Conservation (phyloP, 495 filamentous ascomycete species). For the Aspergillus wentii region DNA sequence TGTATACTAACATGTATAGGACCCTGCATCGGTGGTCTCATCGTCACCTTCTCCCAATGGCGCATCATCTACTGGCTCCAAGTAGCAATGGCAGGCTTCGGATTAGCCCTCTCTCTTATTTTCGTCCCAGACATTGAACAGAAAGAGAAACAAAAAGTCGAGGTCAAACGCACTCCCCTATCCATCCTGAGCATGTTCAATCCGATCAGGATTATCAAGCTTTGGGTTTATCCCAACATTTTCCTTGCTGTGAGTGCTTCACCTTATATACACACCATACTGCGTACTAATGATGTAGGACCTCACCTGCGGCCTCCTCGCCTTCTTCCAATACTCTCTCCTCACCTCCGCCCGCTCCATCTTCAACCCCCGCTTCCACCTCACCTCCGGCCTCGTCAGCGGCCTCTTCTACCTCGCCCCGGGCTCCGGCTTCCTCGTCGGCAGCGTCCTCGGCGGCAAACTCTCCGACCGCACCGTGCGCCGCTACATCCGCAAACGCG, state of each 20-base stretch:
- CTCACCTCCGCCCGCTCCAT: constrained; percentile 70
- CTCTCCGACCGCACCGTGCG: constrained; percentile 64
- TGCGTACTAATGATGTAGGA: constrained; percentile 26
- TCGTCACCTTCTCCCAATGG: constrained; percentile 53
- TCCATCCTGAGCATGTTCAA: constrained; percentile 29
- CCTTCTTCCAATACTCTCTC: constrained; percentile 68
- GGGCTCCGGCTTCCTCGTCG: constrained; percentile 63
- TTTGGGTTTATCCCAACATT: constrained; percentile 36
- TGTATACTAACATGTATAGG: constrained; percentile 17
- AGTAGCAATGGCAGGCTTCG: constrained; percentile 42
- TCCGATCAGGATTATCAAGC: constrained; percentile 30
- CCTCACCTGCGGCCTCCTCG: constrained; percentile 56
- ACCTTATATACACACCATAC: background rate
- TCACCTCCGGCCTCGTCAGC: constrained; percentile 60
- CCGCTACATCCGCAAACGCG: constrained; percentile 52
- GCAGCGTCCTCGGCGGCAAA: constrained; percentile 64
- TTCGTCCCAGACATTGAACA: constrained; percentile 25
- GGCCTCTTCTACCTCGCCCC: constrained; percentile 77
- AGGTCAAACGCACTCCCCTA: background rate
- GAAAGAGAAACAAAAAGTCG: background rate
- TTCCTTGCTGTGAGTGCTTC: constrained; percentile 30
- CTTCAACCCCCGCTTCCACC: constrained; percentile 67
- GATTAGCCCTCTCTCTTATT: constrained; percentile 30
- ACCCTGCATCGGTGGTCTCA: constrained; percentile 45
- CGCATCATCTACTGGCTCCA: constrained; percentile 57